Conservation (phyloP, 1,139 yeast genomes). For the Saccharomycopsis hybrid region DNA sequence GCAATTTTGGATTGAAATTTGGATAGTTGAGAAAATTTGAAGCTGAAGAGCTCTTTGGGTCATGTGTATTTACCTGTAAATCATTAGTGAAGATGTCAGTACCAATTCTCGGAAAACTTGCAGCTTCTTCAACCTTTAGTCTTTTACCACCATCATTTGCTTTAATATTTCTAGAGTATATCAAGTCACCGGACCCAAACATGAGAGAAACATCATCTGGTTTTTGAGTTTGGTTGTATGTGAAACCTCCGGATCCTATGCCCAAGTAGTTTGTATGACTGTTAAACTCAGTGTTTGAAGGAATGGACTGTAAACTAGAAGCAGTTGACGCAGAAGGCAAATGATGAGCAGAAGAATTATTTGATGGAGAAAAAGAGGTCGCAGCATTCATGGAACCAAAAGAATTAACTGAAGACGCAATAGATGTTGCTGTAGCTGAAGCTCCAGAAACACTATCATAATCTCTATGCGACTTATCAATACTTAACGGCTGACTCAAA, state of each 20-base stretch:
- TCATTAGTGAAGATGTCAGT: constrained; percentile 14
- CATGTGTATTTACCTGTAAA: background rate
- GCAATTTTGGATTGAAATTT: constrained; percentile 13
- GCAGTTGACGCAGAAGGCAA: background rate
- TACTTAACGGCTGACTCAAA: background rate
- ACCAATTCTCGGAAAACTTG: constrained; percentile 15
- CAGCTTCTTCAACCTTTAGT: constrained; percentile 2
- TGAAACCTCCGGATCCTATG: too few species aligned
- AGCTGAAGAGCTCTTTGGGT: background rate
- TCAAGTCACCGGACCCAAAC: constrained; percentile 18
- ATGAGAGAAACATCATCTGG: too few species aligned
- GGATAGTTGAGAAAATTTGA: constrained; percentile 8
- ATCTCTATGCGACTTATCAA: too few species aligned
- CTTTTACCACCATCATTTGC: background rate
- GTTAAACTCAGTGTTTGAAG: too few species aligned
- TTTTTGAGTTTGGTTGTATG: too few species aligned
- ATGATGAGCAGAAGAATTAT: too few species aligned
- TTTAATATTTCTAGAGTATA: constrained; percentile 1
- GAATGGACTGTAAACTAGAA: too few species aligned
- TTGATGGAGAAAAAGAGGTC: background rate
- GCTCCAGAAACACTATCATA: too few species aligned
- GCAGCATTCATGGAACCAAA: background rate
- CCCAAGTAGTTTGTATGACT: background rate
- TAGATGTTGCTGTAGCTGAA: too few species aligned
- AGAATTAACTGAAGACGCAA: too few species aligned